phyloP scores from a whole-genome alignment of 2,329 filamentous ascomycete genomes.

The Diaporthe sp. region DNA sequence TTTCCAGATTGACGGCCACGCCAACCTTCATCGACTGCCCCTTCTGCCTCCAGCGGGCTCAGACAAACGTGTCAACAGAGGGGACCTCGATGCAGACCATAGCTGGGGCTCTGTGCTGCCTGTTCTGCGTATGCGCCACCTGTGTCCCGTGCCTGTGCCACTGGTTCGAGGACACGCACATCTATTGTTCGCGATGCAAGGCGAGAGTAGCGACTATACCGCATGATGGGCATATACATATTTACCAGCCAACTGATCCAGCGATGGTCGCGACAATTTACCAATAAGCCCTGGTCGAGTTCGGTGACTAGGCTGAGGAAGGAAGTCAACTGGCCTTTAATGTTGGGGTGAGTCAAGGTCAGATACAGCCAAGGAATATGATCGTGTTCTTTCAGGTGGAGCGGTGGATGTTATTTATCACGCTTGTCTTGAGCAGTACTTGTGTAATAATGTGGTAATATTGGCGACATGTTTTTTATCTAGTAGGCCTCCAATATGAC shows the following conservation, averaged over 20 bases:
- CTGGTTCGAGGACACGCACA: conserved; percentile 27
- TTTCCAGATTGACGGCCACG: neutral
- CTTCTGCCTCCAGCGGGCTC: neutral
- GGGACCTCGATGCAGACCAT: conserved; percentile 12
- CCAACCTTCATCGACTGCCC: conserved; percentile 20
- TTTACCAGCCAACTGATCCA: conserved; percentile 7
- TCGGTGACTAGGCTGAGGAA: neutral
- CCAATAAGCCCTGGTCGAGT: neutral
- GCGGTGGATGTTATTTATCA: neutral
- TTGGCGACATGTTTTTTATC: too few species aligned
- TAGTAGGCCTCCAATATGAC: too few species aligned
- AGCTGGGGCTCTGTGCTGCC: conserved; percentile 20
- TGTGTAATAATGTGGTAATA: too few species aligned
- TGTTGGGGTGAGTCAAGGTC: neutral
- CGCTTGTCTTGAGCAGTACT: too few species aligned
- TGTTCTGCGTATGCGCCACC: conserved; percentile 10
- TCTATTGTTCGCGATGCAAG: conserved; percentile 25
- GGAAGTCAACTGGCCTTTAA: neutral
- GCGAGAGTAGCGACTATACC: conserved; percentile 25
- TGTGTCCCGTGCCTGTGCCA: conserved; percentile 21
- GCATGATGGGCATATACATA: conserved; percentile 14
- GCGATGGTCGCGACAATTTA: conserved; percentile 14
- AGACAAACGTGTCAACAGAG: neutral
- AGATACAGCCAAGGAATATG: too few species aligned
- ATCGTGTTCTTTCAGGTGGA: neutral